Evolutionary conservation across 805 yeast genomes (phyloP).

Genomic region (Wickerhamiella bombiphila): DNA sequence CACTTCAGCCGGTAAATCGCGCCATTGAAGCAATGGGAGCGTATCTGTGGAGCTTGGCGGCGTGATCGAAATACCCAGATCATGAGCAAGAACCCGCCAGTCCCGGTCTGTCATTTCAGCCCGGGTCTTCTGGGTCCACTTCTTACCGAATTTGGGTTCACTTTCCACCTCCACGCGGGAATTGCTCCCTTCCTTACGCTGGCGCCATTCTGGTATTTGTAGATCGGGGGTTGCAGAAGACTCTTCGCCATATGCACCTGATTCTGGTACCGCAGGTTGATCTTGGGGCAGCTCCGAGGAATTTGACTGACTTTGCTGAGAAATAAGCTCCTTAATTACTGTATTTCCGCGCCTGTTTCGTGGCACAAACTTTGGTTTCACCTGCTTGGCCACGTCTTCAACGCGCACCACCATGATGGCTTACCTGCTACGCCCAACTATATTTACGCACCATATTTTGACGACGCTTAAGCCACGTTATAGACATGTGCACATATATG

Average conservation of each 20-base stretch:
- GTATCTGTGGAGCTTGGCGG: conserved; percentile 17
- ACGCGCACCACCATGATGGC: too few species aligned
- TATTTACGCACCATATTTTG: too few species aligned
- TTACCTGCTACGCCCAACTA: too few species aligned
- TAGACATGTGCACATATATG: too few species aligned
- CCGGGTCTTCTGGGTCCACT: conserved; percentile 56
- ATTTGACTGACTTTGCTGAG: too few species aligned
- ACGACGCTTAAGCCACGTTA: too few species aligned
- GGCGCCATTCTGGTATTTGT: conserved; percentile 15
- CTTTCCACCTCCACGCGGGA: not conserved
- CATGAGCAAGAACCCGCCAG: conserved; percentile 79
- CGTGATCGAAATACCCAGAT: conserved; percentile 50
- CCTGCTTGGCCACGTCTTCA: conserved; percentile 7
- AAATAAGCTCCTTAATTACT: too few species aligned
- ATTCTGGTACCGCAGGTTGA: conserved; percentile 10
- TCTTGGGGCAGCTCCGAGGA: too few species aligned
- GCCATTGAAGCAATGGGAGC: conserved; percentile 64
- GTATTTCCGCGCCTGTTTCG: conserved; percentile 12
- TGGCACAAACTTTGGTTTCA: conserved; percentile 9
- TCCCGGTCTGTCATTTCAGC: conserved; percentile 63
- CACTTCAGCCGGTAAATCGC: conserved; percentile 41
- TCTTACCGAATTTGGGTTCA: conserved; percentile 3
- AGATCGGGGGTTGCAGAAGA: conserved; percentile 10
- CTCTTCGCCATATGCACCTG: conserved; percentile 6
- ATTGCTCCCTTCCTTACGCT: conserved; percentile 17